Base-by-base conservation (phyloP, 768 basidiomycete species). In the Tulasnella sp. region DNA sequence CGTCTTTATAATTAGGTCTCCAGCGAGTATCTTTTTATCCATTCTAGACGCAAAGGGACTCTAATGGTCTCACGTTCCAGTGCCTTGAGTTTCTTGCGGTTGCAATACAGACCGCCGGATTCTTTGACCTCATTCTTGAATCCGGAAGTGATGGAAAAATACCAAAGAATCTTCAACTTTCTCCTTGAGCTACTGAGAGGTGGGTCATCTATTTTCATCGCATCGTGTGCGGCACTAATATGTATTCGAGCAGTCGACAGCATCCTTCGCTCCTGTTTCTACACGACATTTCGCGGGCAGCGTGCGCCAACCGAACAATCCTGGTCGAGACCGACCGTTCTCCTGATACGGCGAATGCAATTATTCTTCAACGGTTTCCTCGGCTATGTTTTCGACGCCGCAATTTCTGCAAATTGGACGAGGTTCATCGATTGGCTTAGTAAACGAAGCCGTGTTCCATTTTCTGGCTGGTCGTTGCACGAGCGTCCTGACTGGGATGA, bases 41-140 rank as follows among this genome's bases (percentile, higher is more conserved):
- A n/a, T 14, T 29, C 59, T 47, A 47, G 62, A 26, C 64, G 40
- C 39, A 41, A 12, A 35, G 22, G 6, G 19, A 11, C 67, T 2
- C 40, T 65, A 9, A 52, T 66, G 34, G 74, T 35, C 22, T 74
- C 63, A 63, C 19, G 65, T 36, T 62, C 5, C 75, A 92, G 91
- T 78, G 93, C 94, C 7, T 79, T 96, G 52, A 94, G 95, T 78
- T 96, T 95, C 77, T 80, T 96, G 16, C 92, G 92, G 77, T 88
- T 96, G 82, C 88, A 94, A 75, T 96, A 96, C 79, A 90, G 90
- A 76, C 89, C 92, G n/a, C 92, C 93, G 1, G 83, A 83, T n/a
- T 86, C 92, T 0, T 81, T 96, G 42, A 86, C 88, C 62, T 83
- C 88, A 12, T 78, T 96, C 11, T 89, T 96, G 37, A 87, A 91